Conservation (phyloP, 768 basidiomycete genomes). For the Chalciporus pseudorubinellus region DNA sequence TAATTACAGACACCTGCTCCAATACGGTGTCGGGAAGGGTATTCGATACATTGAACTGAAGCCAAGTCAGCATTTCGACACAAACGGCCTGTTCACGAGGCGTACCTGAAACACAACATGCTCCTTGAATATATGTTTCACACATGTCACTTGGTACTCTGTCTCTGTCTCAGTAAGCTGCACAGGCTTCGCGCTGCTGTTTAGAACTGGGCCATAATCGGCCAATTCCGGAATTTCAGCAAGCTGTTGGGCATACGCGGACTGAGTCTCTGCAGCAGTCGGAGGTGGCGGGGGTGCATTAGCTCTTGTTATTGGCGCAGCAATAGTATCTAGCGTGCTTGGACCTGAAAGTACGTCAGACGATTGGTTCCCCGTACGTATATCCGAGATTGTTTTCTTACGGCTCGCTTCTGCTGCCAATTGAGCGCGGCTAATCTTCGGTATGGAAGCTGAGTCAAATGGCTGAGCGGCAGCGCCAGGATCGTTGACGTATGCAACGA, state of each 20-base stretch:
- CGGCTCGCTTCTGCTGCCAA: slow-evolving; percentile 86
- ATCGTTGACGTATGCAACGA: slow-evolving; percentile 93
- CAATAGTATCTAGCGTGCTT: slow-evolving; percentile 82
- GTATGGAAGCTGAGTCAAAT: slow-evolving; percentile 82
- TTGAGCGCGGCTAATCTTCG: slow-evolving; percentile 92
- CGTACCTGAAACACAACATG: slow-evolving; percentile 95
- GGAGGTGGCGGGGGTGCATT: slow-evolving; percentile 66
- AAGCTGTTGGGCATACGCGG: slow-evolving; percentile 83
- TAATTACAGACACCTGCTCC: slow-evolving; percentile 91
- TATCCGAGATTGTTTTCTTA: slow-evolving; percentile 37
- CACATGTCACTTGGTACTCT: slow-evolving; percentile 94
- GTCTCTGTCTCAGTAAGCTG: slow-evolving; percentile 96
- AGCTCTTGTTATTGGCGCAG: slow-evolving; percentile 59
- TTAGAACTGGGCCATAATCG: slow-evolving; percentile 81
- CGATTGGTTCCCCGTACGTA: slow-evolving; percentile 3
- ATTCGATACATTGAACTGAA: slow-evolving; percentile 94
- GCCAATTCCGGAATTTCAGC: slow-evolving; percentile 83
- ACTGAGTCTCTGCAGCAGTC: slow-evolving; percentile 86
- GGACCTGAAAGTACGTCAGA: slow-evolving; percentile 53
- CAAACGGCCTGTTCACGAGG: neutral
- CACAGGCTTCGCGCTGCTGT: slow-evolving; percentile 74
- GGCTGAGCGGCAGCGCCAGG: slow-evolving; percentile 63
- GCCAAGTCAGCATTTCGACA: slow-evolving; percentile 6
- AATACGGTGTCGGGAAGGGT: slow-evolving; percentile 94
- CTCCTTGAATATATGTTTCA: slow-evolving; percentile 95